Evolutionary conservation across 495 filamentous ascomycete genomes (phyloP), one percentile per base, ranked within the genome.

Genomic region (Trichocladium uniseriatum): DNA sequence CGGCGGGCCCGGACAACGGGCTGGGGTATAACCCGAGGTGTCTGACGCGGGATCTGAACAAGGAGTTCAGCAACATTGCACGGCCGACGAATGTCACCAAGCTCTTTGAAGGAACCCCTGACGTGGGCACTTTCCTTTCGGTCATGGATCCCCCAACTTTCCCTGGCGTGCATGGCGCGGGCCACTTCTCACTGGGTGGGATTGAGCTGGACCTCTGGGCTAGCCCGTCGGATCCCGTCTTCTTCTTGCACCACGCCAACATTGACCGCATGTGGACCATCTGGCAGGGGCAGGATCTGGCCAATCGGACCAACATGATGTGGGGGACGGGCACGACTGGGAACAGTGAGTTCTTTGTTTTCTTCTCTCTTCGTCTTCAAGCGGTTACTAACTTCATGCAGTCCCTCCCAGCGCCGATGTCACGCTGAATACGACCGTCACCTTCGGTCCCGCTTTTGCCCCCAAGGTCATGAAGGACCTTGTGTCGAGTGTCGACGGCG

Each of bases 211-310:
- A 82, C 61, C 61, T 76, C 16, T 83, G 69, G 58, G 67, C 65
- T 11, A 77, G 71, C 22, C 76, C 80, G 2, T 72, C 73, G 14
- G 82, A 85, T 45, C 80, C 81, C n/a, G 69, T 69, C 0, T 86
- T 86, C 61, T 86, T 38, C 66, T 66, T 79, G 19, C 80, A 85
- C 56, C 82, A 86, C 60, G 72, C 70, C 16, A 75, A 78, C 13
- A 69, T 87, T 38, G 83, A 86, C 57, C 77, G 79, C 16, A 16
- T 78, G 6, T 86, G 73, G 73, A 76, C 78, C 63, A 79, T 81
- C 22, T 86, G 83, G 82, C 80, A 86, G 64, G 75, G 71, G 20
- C 57, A 73, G 55, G 51, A 62, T 29, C 28, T 51, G 8, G 21
- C 39, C 28, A 16, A 8, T 1, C 47, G 59, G 35, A 60, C 51